Percentiles rank a stretch among this genome's conserved stretches.
phyloP scores from a whole-genome alignment of 805 yeast species.

The Lipomyces mesembrius region DNA sequence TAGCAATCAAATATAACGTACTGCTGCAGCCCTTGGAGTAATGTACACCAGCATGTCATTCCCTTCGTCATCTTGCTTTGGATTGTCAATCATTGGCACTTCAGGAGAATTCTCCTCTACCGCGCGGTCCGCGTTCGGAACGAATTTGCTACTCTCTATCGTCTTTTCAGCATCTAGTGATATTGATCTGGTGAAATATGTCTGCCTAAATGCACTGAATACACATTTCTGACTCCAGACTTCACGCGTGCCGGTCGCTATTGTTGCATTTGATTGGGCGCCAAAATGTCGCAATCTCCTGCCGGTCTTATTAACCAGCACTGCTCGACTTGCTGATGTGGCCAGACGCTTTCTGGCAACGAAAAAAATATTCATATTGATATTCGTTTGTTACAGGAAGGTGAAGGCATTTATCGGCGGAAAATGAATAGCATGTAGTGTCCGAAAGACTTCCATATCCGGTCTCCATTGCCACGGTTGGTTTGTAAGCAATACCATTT shows the following conservation, averaged over 20 bases:
- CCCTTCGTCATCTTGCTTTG: slow-evolving; percentile 45
- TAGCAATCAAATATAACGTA: slow-evolving; percentile 3
- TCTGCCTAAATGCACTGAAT: neutral
- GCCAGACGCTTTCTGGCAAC: neutral
- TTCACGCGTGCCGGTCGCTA: neutral
- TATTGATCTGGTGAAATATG: neutral
- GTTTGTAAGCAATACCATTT: neutral
- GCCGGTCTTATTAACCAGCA: neutral
- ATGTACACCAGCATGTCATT: slow-evolving; percentile 47
- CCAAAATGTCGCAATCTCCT: neutral
- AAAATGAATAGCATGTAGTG: neutral
- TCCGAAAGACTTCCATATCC: too few relatives aligned
- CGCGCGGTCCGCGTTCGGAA: neutral
- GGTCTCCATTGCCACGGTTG: neutral
- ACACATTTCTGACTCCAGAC: neutral
- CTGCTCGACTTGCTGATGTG: neutral
- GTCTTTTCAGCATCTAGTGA: neutral
- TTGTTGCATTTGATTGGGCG: neutral
- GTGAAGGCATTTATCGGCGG: neutral
- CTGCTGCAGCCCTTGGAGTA: slow-evolving; percentile 48
- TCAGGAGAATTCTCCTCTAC: slow-evolving; percentile 22
- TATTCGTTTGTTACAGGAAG: neutral
- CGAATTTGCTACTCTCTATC: neutral
- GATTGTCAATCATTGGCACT: slow-evolving; percentile 40
- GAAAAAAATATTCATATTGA: neutral